These are phyloP conservation scores for Eruca vesicaria DNA, from an alignment of 441 rosid species.

Conservation along the genomic window DNA sequence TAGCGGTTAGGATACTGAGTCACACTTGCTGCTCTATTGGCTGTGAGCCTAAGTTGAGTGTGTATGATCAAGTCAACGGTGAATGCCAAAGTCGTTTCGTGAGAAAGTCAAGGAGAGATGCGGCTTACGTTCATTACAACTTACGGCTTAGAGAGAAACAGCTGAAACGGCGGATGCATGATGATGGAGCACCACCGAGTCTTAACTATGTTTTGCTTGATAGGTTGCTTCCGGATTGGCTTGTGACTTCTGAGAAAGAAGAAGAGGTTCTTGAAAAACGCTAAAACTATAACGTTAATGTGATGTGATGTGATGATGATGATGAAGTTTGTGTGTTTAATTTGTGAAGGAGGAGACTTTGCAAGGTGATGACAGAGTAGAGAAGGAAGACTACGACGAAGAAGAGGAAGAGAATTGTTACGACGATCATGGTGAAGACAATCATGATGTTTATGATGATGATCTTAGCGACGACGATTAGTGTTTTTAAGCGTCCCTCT, in stretches of 20 bases:
- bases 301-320: not conserved
- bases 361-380: slow-evolving; percentile 37
- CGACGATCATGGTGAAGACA: slow-evolving; percentile 34
- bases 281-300: not conserved
- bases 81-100: slow-evolving; percentile 53
- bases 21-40: slow-evolving; percentile 85
- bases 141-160: slow-evolving; percentile 59
- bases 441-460: slow-evolving; percentile 38
- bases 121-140: slow-evolving; percentile 68
- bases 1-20: slow-evolving; percentile 79
- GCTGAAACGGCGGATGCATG: slow-evolving; percentile 39
- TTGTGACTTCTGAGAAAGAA: slow-evolving; percentile 52
- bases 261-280: slow-evolving; percentile 51
- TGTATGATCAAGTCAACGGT: slow-evolving; percentile 56
- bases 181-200: slow-evolving; percentile 32
- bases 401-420: slow-evolving; percentile 22
- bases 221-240: slow-evolving; percentile 62
- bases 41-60: slow-evolving; percentile 73
- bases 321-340: not conserved
- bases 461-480: slow-evolving; percentile 44
- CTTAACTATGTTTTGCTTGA: slow-evolving; percentile 54
- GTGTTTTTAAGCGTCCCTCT: not conserved
- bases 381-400: slow-evolving; percentile 31
- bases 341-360: slow-evolving; percentile 46
- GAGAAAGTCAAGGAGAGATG: slow-evolving; percentile 55